These are phyloP conservation scores for Botrytis aclada DNA, from an alignment of 2,329 filamentous ascomycete species.

Conservation along the genomic window DNA sequence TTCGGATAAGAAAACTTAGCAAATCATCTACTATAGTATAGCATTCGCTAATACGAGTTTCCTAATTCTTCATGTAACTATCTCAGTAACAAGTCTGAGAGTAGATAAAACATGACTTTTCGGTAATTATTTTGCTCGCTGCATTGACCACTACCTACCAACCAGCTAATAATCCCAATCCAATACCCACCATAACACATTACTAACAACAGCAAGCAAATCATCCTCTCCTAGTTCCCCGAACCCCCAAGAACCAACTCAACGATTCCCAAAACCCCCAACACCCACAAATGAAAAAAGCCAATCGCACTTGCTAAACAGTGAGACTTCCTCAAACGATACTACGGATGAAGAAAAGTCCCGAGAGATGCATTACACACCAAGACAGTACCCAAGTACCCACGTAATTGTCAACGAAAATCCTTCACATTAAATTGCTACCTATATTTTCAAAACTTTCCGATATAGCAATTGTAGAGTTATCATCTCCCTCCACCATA, in stretches of 20 bases:
- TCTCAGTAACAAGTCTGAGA: background rate
- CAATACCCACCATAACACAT: background rate
- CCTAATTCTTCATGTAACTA: background rate
- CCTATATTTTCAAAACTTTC: background rate
- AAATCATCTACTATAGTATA: background rate
- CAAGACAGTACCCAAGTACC: background rate
- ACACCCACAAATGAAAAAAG: background rate
- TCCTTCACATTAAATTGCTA: background rate
- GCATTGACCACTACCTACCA: background rate
- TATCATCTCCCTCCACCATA: background rate
- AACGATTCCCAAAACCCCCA: background rate
- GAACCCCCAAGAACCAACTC: background rate
- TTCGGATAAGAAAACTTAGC: background rate
- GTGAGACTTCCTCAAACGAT: background rate
- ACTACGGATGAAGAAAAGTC: background rate
- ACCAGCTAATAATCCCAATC: background rate
- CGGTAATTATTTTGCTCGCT: background rate
- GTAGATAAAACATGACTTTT: background rate
- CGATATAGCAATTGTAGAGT: background rate
- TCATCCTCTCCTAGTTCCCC: background rate
- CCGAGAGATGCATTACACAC: background rate
- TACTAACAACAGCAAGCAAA: background rate
- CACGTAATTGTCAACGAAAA: background rate
- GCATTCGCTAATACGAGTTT: background rate
- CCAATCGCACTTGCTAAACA: background rate